Base-by-base conservation (phyloP, 148 eudicot species). In the Cornus florida region DNA sequence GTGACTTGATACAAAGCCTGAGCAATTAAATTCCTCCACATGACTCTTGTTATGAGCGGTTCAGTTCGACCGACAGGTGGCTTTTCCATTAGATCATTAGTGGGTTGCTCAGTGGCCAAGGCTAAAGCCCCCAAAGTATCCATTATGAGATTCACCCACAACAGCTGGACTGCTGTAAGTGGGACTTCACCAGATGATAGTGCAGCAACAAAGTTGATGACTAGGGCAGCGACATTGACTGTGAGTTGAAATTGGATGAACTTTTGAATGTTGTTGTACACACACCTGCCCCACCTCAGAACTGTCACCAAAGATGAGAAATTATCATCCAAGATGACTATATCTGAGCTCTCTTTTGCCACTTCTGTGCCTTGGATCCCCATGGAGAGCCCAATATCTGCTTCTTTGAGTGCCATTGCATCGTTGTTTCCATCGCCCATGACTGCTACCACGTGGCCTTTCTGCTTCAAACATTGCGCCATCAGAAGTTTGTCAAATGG, bases 341-440 rank as follows among this genome's bases (percentile, higher is more conserved):
- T 86, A 67, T 88, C 91, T 2, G 91, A 88, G 75, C 88, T 84
- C 76, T 88, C 88, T 73, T 88, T 88, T 10, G 91, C 88, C 7
- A 88, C 90, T 81, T 85, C 90, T 0, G 88, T 88, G n/a, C 90
- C 90, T 31, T 75, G 80, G 65, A 88, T 86, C 13, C 91, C 91
- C 91, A 88, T 86, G 14, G 89, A 79, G 57, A 88, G 83, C 53
- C 89, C 91, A 59, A 88, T 78, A 68, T 88, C 89, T 7, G 89
- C 91, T 79, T 88, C 89, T 74, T 88, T 83, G 6, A 87, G 79
- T 19, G 88, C 88, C 0, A 86, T 85, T 60, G 86, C 88, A 4
- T 85, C 90, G 73, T 87, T 83, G 19, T 88, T 85, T 65, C 90
- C 90, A 76, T 87, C 90, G 31, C 90, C 88, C 6, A 88, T 87